phyloP scores from a whole-genome alignment of 2,329 filamentous ascomycete species.

The Cyphellophora attinorum region DNA sequence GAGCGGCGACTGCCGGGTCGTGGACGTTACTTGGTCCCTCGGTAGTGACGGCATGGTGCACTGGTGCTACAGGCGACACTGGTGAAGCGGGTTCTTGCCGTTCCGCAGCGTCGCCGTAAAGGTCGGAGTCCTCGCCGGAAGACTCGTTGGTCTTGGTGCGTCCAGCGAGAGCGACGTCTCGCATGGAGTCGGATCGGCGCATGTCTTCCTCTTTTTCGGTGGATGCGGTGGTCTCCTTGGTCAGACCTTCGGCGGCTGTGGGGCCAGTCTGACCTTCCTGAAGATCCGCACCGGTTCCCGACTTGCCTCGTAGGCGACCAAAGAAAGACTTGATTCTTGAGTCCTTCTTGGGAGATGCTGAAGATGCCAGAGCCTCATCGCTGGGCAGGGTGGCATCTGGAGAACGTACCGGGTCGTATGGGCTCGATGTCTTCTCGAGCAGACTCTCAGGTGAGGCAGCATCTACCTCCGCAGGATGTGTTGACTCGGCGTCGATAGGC shows the following conservation, averaged over 20 bases:
- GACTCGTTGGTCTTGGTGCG: conserved; percentile 2
- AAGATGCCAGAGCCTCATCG: not conserved
- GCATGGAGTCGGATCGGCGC: conserved; percentile 13
- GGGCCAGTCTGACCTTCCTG: conserved; percentile 1
- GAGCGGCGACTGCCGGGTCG: conserved; percentile 2
- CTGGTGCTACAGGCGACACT: conserved; percentile 7
- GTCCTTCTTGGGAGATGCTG: conserved; percentile 12
- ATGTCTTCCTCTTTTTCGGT: conserved; percentile 6
- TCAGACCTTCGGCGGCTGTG: conserved; percentile 2
- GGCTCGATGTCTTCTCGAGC: too few relatives aligned
- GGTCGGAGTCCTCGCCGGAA: conserved; percentile 16
- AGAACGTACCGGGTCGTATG: conserved; percentile 2
- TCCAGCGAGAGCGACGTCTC: conserved; percentile 19
- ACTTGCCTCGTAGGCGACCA: conserved; percentile 1
- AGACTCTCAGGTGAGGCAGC: too few relatives aligned
- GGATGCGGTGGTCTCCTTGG: not conserved
- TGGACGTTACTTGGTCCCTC: too few relatives aligned
- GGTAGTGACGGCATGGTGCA: not conserved
- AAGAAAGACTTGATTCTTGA: conserved; percentile 17
- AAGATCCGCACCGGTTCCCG: not conserved
- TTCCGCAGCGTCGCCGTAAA: conserved; percentile 15
- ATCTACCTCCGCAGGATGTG: conserved; percentile 1
- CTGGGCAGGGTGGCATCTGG: conserved; percentile 4
- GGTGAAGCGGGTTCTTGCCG: conserved; percentile 1
- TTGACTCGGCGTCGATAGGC: conserved; percentile 1